phyloP scores from a whole-genome alignment of 2,329 filamentous ascomycete genomes.

The Nemania diffusa region DNA sequence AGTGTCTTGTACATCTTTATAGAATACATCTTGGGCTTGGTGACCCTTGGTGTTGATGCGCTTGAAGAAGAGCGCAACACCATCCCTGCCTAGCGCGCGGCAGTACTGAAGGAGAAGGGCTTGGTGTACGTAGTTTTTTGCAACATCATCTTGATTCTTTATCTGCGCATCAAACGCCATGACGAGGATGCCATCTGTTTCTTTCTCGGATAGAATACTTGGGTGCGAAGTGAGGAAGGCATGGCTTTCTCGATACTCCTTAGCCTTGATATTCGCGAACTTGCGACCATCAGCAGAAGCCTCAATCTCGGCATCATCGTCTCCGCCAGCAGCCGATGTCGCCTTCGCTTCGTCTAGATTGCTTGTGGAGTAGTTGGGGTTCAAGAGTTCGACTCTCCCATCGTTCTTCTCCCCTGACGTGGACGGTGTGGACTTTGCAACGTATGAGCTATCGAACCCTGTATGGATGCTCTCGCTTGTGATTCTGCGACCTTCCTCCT shows the following conservation, averaged over 20 bases:
- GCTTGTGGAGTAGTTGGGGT: slow-evolving; percentile 66
- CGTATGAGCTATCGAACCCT: slow-evolving; percentile 88
- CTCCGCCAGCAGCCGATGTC: slow-evolving; percentile 55
- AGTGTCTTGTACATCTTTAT: slow-evolving; percentile 90
- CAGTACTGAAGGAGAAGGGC: slow-evolving; percentile 95
- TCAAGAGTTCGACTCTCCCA: slow-evolving; percentile 76
- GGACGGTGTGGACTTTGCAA: slow-evolving; percentile 58
- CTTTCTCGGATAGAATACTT: slow-evolving; percentile 80
- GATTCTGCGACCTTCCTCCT: slow-evolving; percentile 87
- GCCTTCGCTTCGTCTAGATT: slow-evolving; percentile 41
- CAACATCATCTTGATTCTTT: slow-evolving; percentile 78
- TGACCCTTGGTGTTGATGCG: slow-evolving; percentile 90
- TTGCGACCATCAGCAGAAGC: slow-evolving; percentile 80
- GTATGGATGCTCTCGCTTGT: slow-evolving; percentile 90
- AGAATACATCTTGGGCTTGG: slow-evolving; percentile 90
- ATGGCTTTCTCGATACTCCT: slow-evolving; percentile 78
- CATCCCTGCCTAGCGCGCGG: slow-evolving; percentile 85
- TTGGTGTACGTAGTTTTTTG: slow-evolving; percentile 91
- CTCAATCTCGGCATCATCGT: slow-evolving; percentile 70
- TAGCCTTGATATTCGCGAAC: slow-evolving; percentile 81
- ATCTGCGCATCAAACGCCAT: slow-evolving; percentile 91
- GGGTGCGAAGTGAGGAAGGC: slow-evolving; percentile 84
- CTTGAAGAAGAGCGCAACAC: slow-evolving; percentile 94
- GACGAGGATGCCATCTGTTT: slow-evolving; percentile 90
- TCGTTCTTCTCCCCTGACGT: slow-evolving; percentile 59